Conservation (phyloP, 768 basidiomycete genomes). For the Lyophyllum atratum region DNA sequence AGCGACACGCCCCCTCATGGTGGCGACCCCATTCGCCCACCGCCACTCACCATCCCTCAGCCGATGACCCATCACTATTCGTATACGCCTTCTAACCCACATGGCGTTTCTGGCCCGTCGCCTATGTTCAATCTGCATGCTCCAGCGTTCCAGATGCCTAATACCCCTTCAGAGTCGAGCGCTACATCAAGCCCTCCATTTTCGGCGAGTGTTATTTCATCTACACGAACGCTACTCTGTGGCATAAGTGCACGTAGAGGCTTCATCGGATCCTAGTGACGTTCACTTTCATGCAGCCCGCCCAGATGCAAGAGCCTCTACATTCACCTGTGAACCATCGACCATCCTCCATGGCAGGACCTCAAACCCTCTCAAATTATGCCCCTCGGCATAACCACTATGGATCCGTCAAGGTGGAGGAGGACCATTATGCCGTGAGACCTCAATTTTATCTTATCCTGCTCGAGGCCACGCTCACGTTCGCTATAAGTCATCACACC, state of each 20-base stretch:
- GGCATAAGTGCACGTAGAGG: conserved; percentile 27
- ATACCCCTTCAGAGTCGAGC: conserved; percentile 73
- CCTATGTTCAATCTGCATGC: conserved; percentile 56
- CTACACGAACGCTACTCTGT: conserved; percentile 21
- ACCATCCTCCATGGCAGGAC: conserved; percentile 41
- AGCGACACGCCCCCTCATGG: conserved; percentile 46
- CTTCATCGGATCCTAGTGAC: conserved; percentile 61
- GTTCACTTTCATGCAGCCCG: conserved; percentile 50
- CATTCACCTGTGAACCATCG: conserved; percentile 54
- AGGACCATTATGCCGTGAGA: conserved; percentile 59
- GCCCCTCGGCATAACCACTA: conserved; percentile 50
- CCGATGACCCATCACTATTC: conserved; percentile 55
- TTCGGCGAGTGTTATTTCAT: conserved; percentile 77
- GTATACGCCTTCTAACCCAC: conserved; percentile 37
- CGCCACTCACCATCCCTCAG: conserved; percentile 66
- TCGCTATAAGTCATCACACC: conserved; percentile 25
- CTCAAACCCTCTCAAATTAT: conserved; percentile 40
- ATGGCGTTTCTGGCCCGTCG: conserved; percentile 40
- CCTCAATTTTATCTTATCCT: neutral
- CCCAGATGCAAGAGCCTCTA: conserved; percentile 62
- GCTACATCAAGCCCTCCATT: conserved; percentile 79
- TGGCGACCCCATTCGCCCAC: conserved; percentile 43
- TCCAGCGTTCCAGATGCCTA: conserved; percentile 65
- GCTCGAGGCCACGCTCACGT: neutral
- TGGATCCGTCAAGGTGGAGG: conserved; percentile 65